Evolutionary conservation across 2,329 filamentous ascomycete genomes (phyloP), one percentile per base, ranked within the genome.

Genomic region (Clonostachys rosea): DNA sequence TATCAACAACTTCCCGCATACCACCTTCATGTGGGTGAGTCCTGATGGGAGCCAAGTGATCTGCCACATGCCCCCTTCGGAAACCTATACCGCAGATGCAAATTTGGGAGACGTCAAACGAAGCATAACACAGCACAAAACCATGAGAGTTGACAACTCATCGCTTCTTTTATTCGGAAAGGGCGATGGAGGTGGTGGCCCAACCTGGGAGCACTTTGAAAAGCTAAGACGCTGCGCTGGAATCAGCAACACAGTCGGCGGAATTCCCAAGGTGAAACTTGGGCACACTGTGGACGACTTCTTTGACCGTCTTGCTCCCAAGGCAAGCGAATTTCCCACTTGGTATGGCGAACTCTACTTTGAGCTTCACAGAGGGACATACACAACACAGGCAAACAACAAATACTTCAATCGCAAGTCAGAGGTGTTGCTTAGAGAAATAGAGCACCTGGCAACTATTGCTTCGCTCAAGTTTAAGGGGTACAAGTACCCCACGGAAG

Each of bases 311-410:
- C 74, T 99, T 5, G 86, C 96, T 64, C 81, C 86, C 67, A 95
- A 91, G 69, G 83, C 83, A 30, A 66, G 82, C 4, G 78, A 89
- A 16, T 86, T 96, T 46, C 88, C 91, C 20, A 97, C 94, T 2
- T 99, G 94, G 94, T 96, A 96, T 63, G 94, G 94, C 40, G 94
- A 99, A 70, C 78, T 99, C 9, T 99, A 99, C 70, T 96, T 99
- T 65, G 94, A 99, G 68, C 79, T 99, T 43, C 94, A 99, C 64
- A 87, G 94, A 50, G 94, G 94, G 46, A 97, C 92, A 12, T 97
- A 97, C 69, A 99, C 94, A 5, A 96, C 92, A 0, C 92, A 97
- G 65, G 87, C 91, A 50, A 96, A 96, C 70, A 99, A 96, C 74
- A 99, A 99, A 73, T 83, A 83, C 56, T 92, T 95, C 73, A 99